Evolutionary conservation across 495 filamentous ascomycete species (phyloP), one percentile per base, ranked within the genome.

Genomic region (Parathielavia hyrcaniae): DNA sequence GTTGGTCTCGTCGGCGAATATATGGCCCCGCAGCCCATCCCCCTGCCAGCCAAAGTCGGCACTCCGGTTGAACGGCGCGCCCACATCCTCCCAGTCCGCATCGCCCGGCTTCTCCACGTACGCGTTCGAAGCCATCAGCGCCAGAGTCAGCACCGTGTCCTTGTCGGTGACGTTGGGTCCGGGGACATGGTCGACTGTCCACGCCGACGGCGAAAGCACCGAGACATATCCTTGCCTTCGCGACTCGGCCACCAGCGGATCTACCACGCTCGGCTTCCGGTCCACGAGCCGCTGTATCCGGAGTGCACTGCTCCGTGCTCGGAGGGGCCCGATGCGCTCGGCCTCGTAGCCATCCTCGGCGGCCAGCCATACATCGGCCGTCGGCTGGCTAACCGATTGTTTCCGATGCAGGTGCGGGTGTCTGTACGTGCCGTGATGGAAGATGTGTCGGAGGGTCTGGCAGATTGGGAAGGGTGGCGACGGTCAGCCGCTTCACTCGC

Each of bases 1-100:
- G 69, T 97, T 97, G 32, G 70, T 83, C 65, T 91, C 78, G 64
- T 97, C 89, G 12, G 86, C 84, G 70, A 91, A 98, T 34, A 98
- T 85, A 67, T 98, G 95, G 1, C 93, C 93, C 58, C 95, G 81
- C 8, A 98, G 78, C 14, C 91, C 91, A 72, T 97, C 91, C 17
- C 71, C 74, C 69, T 91, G 79, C 93, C 93, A 98, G 19, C 93
- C 93, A 75, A 98, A 98, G 64, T 83, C 79, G 36, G 68, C 73
- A 6, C 90, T 89, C 55, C 88, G 82, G 69, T 97, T 96, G 73
- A 91, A 96, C 1, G 78, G 81, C 13, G 78, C 79, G 46, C 87
- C 81, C 16, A 95, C 83, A 57, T 92, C 87, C 57, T 91, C 77
- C 93, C 93, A 98, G 49, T 92, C 86, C 5, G 81, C 83, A 38